A percentile compares a stretch with the other conserved stretches of the same genome.
phyloP scores from a whole-genome alignment of 495 filamentous ascomycete species.

The Evernia prunastri region DNA sequence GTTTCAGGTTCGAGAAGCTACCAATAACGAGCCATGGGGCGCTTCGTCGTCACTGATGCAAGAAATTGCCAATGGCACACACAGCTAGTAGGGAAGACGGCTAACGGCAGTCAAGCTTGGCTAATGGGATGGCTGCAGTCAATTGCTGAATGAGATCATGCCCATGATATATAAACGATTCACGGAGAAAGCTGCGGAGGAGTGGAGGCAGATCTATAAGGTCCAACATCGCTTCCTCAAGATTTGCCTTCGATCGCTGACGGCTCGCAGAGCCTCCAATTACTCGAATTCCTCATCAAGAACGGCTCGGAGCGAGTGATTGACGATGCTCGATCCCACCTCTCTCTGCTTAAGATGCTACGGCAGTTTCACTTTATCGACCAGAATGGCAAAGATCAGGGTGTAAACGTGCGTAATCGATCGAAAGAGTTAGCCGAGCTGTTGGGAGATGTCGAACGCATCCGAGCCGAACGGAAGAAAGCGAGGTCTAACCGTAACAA shows the following conservation, averaged over 20 bases:
- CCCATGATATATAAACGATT: constrained; percentile 99
- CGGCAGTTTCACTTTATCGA: constrained; percentile 98
- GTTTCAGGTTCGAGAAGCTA: constrained; percentile 80
- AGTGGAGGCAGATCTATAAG: constrained; percentile 99
- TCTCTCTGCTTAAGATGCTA: constrained; percentile 95
- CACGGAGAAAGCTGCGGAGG: constrained; percentile 95
- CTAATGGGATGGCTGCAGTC: constrained; percentile 44
- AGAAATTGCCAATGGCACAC: constrained; percentile 96
- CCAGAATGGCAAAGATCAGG: constrained; percentile 94
- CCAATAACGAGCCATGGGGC: constrained; percentile 97
- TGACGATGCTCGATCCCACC: constrained; percentile 91
- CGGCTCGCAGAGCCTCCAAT: constrained; percentile 52
- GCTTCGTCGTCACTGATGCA: constrained; percentile 87
- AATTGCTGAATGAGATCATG: constrained; percentile 99
- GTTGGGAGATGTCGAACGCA: constrained; percentile 86
- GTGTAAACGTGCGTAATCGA: constrained; percentile 93
- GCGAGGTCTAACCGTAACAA: constrained; percentile 83
- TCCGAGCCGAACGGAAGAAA: constrained; percentile 91
- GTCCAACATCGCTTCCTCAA: constrained; percentile 31
- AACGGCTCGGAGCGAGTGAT: constrained; percentile 97
- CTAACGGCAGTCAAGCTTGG: neutral
- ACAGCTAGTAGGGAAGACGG: constrained; percentile 75
- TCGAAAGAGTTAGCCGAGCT: constrained; percentile 93
- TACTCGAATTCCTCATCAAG: constrained; percentile 96
- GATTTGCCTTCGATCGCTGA: neutral